Base-by-base conservation (phyloP, 2,329 filamentous ascomycete species). In the Cyanodermella asteris region DNA sequence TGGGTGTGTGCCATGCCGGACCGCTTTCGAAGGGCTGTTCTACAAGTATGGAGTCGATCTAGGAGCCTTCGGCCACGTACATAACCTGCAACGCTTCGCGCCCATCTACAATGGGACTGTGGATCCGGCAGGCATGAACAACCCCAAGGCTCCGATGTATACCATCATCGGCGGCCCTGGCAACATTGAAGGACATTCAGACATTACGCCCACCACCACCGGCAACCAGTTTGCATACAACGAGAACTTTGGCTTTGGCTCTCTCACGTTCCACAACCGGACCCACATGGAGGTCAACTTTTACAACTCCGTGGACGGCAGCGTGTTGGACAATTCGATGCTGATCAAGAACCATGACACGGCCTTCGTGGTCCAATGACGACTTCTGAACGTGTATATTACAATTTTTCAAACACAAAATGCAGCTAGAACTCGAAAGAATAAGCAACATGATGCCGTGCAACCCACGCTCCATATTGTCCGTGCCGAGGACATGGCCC, bases 11-110 rank as follows among this genome's bases (percentile, higher is more conserved):
- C 36, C 50, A 2, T 61, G 57, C 42, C 50, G 53, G 29, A 27
- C 22, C 0, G 56, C 54, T 5, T 62, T 62, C 33, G 58, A 63
- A 45, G 42, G 45, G 3, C 38, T 61, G 7, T 38, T 63, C 5
- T 54, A 58, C 39, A 46, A 53, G 28, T 60, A 61, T 38, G 56
- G 55, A 27, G 58, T 63, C 21, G 59, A 63, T 36, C 38, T 62
- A 7, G 56, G 46, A 16, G 43, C 64, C 12, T 58, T 60, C 30
- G 61, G 60, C 4, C 61, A 66, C 36, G 54, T 61, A 13, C 59
- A 64, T 39, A 57, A 57, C 34, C 55, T 55, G 26, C 57, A 63
- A 42, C 51, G 59, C 4, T 55, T 59, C 31, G 29, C 42, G 26
- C 57, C 59, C 5, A 18, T 34, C 15, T 11, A 12, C 18, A 27